Evolutionary conservation across 441 rosid species (phyloP).

Genomic region (Brassica hybrid): DNA sequence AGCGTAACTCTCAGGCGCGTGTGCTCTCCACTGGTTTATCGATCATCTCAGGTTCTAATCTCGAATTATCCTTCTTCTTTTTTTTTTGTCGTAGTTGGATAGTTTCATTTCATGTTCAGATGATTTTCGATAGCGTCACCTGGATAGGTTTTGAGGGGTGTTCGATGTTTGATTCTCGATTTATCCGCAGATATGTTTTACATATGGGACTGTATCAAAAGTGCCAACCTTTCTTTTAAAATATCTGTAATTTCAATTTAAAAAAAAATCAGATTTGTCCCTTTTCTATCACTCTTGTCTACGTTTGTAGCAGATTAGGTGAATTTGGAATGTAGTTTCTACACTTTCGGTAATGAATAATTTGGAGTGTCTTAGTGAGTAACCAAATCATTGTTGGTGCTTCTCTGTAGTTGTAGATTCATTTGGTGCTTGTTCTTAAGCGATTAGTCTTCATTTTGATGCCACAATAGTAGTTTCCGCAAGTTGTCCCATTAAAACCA

Average conservation of each 20-base stretch:
- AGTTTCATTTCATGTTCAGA: background rate
- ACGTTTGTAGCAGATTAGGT: background rate
- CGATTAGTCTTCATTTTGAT: background rate
- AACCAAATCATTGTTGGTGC: background rate
- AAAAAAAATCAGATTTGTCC: background rate
- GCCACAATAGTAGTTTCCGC: background rate
- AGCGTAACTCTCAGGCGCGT: background rate
- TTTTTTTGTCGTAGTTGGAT: background rate
- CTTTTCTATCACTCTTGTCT: background rate
- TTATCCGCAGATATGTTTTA: background rate
- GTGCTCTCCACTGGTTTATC: background rate
- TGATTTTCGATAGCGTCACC: background rate
- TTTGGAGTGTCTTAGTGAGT: background rate
- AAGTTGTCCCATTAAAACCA: background rate
- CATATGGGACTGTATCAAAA: background rate
- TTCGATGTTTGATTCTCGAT: background rate
- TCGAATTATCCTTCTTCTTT: background rate
- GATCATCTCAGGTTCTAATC: background rate
- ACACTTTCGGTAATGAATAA: background rate
- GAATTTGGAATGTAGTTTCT: background rate
- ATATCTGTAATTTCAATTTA: background rate
- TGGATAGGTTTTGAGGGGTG: background rate
- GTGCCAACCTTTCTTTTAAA: background rate
- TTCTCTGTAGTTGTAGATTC: background rate
- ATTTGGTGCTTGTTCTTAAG: background rate